Percentiles rank a stretch among this genome's conserved stretches.
These are phyloP conservation scores for Fusarium dimerum DNA, from an alignment of 2,329 filamentous ascomycete species.

Conservation along the genomic window DNA sequence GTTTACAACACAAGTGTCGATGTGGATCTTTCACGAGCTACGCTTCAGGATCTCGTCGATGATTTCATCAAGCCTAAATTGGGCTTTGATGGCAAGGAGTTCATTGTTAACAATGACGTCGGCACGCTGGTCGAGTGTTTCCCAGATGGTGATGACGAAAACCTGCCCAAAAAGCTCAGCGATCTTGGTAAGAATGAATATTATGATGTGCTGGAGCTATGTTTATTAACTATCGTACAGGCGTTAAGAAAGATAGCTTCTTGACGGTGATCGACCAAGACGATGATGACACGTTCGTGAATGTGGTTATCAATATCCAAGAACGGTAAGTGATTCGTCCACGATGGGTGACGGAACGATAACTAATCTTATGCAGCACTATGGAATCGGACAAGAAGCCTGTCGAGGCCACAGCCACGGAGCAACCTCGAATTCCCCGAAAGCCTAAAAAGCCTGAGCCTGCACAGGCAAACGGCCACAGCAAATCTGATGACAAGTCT, in stretches of 20 bases:
- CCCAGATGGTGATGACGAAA: conserved; percentile 79
- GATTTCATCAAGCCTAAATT: conserved; percentile 69
- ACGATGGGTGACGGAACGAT: background rate
- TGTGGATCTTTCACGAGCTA: conserved; percentile 71
- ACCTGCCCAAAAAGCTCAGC: conserved; percentile 74
- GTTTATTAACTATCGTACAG: conserved; percentile 37
- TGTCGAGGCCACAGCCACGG: conserved; percentile 49
- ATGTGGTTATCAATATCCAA: conserved; percentile 72
- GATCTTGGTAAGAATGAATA: conserved; percentile 63
- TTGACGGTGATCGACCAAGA: conserved; percentile 85
- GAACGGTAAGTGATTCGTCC: conserved; percentile 51
- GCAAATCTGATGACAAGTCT: conserved; percentile 43
- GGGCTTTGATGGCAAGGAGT: conserved; percentile 75
- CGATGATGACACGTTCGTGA: conserved; percentile 72
- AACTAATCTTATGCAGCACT: conserved; percentile 41
- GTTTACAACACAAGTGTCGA: conserved; percentile 67
- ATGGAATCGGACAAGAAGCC: conserved; percentile 51
- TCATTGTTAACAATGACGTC: conserved; percentile 73
- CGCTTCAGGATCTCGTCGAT: conserved; percentile 77
- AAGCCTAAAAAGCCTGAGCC: conserved; percentile 48
- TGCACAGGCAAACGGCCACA: conserved; percentile 42
- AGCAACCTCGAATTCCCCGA: conserved; percentile 51
- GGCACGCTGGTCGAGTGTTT: conserved; percentile 67
- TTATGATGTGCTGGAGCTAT: background rate
- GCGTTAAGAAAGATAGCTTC: conserved; percentile 72